A percentile compares a stretch with the other conserved stretches of the same genome.
phyloP scores from a whole-genome alignment of 2,329 filamentous ascomycete species.

The Calonectria ilicicola region DNA sequence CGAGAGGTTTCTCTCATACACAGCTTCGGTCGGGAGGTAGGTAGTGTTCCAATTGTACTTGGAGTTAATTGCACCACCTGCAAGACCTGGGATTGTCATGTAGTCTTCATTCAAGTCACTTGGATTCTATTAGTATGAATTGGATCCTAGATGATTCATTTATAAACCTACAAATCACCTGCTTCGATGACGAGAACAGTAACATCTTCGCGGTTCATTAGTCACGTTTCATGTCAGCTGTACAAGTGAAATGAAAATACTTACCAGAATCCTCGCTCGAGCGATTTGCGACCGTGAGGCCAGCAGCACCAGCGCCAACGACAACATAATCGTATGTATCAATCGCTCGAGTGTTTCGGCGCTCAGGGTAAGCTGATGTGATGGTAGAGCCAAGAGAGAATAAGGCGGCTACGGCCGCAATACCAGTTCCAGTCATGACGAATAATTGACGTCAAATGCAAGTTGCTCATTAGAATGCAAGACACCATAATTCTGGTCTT shows the following conservation, averaged over 20 bases:
- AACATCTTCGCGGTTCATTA: slow-evolving; percentile 11
- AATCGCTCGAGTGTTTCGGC: too few species aligned
- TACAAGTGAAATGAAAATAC: neutral
- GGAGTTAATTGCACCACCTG: slow-evolving; percentile 36
- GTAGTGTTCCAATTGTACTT: slow-evolving; percentile 40
- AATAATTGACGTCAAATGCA: too few species aligned
- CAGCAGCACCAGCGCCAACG: slow-evolving; percentile 34
- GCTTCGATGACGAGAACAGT: slow-evolving; percentile 38
- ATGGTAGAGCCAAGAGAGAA: neutral
- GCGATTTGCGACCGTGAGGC: slow-evolving; percentile 37
- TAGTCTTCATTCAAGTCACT: slow-evolving; percentile 37
- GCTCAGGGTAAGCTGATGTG: neutral
- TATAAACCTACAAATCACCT: slow-evolving; percentile 33
- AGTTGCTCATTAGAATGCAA: too few species aligned
- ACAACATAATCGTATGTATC: slow-evolving; percentile 35
- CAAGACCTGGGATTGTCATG: slow-evolving; percentile 36
- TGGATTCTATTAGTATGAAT: neutral
- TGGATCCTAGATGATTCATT: too few species aligned
- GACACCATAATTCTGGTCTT: too few species aligned
- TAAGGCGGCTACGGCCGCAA: neutral
- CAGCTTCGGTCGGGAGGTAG: slow-evolving; percentile 19
- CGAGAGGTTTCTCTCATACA: slow-evolving; percentile 31
- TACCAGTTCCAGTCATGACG: too few species aligned
- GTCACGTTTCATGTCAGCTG: neutral
- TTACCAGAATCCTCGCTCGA: slow-evolving; percentile 32